Evolutionary conservation across 495 filamentous ascomycete genomes (phyloP).

Genomic region (Jackrogersella minutella): DNA sequence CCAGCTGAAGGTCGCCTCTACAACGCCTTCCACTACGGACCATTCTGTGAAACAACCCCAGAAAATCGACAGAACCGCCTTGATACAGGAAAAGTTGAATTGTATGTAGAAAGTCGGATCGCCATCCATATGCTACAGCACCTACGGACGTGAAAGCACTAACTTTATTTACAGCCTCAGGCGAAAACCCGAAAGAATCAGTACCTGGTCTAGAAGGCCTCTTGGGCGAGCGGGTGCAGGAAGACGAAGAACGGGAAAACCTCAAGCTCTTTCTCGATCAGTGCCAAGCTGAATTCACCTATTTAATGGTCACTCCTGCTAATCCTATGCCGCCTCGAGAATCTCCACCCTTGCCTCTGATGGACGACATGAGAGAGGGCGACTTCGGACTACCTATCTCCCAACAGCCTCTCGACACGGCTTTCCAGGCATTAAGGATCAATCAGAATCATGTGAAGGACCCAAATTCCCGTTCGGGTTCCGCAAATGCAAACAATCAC

Average conservation of each 20-base stretch:
- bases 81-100: slow-evolving; percentile 58
- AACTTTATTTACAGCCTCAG: slow-evolving; percentile 29
- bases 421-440: slow-evolving; percentile 46
- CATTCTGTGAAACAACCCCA: slow-evolving; percentile 49
- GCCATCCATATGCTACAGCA: neutral
- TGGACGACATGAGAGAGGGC: slow-evolving; percentile 59
- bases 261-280: slow-evolving; percentile 69
- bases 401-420: slow-evolving; percentile 46
- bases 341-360: slow-evolving; percentile 57
- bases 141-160: neutral
- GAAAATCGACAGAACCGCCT: slow-evolving; percentile 55
- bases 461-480: slow-evolving; percentile 50
- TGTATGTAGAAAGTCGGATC: slow-evolving; percentile 37
- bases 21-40: slow-evolving; percentile 28
- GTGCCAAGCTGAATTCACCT: slow-evolving; percentile 69
- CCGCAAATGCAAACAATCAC: slow-evolving; percentile 63
- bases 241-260: slow-evolving; percentile 64
- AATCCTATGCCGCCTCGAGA: slow-evolving; percentile 67
- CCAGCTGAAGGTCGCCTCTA: slow-evolving; percentile 47
- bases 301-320: slow-evolving; percentile 68
- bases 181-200: slow-evolving; percentile 38
- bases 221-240: slow-evolving; percentile 35
- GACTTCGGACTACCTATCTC: slow-evolving; percentile 50
- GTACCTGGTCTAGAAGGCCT: slow-evolving; percentile 42
- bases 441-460: slow-evolving; percentile 56